These are phyloP conservation scores for Neurospora sp. DNA, from an alignment of 2,329 filamentous ascomycete genomes.

Conservation along the genomic window DNA sequence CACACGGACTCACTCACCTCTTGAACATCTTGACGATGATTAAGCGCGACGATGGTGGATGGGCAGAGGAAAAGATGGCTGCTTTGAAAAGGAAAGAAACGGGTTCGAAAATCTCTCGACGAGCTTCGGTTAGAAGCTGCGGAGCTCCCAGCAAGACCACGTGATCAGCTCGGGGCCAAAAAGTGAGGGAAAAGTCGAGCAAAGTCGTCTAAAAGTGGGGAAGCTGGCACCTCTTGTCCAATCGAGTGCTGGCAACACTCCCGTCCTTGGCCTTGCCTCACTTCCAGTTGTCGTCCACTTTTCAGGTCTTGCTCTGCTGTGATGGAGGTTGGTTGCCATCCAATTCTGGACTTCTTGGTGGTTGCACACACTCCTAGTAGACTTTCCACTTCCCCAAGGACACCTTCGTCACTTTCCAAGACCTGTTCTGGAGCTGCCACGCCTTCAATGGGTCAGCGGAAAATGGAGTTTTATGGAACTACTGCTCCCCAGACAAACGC, in stretches of 20 bases:
- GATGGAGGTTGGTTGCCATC: not conserved
- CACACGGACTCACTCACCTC: slow-evolving; percentile 49
- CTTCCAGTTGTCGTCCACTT: not conserved
- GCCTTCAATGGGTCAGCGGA: not conserved
- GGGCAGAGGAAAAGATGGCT: slow-evolving; percentile 15
- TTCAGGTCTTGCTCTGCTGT: not conserved
- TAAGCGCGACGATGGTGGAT: slow-evolving; percentile 43
- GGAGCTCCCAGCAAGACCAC: slow-evolving; percentile 17
- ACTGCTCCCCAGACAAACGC: not conserved
- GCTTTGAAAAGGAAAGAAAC: slow-evolving; percentile 18
- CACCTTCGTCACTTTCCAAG: not conserved
- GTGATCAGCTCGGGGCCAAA: slow-evolving; percentile 10
- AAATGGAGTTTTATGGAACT: not conserved
- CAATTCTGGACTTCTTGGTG: not conserved
- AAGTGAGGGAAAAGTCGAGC: not conserved
- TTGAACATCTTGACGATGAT: slow-evolving; percentile 73
- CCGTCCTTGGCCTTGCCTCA: not conserved
- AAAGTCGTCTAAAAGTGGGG: not conserved
- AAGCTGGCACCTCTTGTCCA: not conserved
- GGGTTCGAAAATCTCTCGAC: slow-evolving; percentile 22
- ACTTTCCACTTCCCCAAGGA: not conserved
- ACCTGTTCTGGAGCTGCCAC: not conserved
- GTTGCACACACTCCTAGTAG: not conserved
- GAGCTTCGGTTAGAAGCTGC: slow-evolving; percentile 21
- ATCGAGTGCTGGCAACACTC: not conserved